A percentile compares a stretch with the other conserved stretches of the same genome.
Conservation (phyloP, 2,329 filamentous ascomycete species). For the Gnomoniopsis sp. region DNA sequence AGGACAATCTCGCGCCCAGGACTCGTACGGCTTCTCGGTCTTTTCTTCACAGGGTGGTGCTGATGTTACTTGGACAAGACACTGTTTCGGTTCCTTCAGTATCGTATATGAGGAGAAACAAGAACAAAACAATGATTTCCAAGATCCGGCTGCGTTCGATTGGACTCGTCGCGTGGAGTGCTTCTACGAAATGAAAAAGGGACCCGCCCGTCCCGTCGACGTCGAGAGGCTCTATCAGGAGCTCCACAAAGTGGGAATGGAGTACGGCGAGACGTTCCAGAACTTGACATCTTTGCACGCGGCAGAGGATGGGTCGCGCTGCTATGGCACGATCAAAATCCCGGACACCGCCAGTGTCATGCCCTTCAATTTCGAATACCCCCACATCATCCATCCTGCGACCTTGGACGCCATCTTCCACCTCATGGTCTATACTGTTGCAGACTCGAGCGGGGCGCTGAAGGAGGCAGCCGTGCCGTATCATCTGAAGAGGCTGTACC, state of each 20-base stretch:
- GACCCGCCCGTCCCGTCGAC: not conserved
- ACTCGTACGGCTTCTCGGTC: too few relatives aligned
- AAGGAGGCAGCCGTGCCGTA: too few relatives aligned
- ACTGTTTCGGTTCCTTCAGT: not conserved
- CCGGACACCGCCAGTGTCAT: not conserved
- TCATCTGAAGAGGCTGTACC: too few relatives aligned
- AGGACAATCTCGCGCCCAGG: too few relatives aligned
- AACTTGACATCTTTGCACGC: not conserved
- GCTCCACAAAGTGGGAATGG: not conserved
- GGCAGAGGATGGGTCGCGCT: too few relatives aligned
- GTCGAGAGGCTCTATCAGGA: not conserved
- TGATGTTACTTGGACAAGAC: not conserved
- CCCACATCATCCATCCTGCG: not conserved
- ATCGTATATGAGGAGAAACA: not conserved
- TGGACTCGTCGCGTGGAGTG: too few relatives aligned
- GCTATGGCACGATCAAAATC: too few relatives aligned
- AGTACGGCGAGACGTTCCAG: not conserved
- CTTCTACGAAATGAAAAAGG: too few relatives aligned
- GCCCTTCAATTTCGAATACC: not conserved
- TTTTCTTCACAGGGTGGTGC: too few relatives aligned
- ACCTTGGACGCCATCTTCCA: conserved; percentile 1
- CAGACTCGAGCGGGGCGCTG: too few relatives aligned
- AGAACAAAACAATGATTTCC: not conserved
- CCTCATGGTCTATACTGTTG: too few relatives aligned
- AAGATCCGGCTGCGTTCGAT: not conserved